Evolutionary conservation across 2,329 filamentous ascomycete genomes (phyloP), one percentile per base, ranked within the genome.

Genomic region (Trichoderma polysporum): DNA sequence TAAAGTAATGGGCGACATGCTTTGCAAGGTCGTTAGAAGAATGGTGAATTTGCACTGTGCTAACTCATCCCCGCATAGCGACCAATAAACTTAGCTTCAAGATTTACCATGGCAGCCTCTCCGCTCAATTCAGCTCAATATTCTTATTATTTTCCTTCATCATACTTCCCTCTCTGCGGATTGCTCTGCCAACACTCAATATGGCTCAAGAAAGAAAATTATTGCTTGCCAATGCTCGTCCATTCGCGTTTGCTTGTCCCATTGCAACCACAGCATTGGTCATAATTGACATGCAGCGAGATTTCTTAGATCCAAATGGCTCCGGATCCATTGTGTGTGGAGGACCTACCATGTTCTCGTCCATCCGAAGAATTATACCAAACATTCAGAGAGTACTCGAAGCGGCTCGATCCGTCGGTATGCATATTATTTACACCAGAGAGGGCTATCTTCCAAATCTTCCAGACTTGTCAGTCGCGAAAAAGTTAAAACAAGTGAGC

Each of bases 221-320:
- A 19, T 47, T 29, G 4, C 50, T 64, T 25, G 3, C 27, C 3
- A 64, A 47, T 47, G 61, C 50, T 15, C 27, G 50, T 2, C 61
- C 61, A 19, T 37, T 47, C n/a, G 19, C 9, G 13, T 64, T 64
- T 29, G 10, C 19, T 7, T 64, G 45, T 27, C 37, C 50, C 35
- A 17, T 13, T 35, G 12, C 50, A 7, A 64, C 61, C 15, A 64
- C 61, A 9, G 61, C 50, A 9, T 54, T 64, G 2, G 3, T 56
- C 15, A 31, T 64, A 9, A 47, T 64, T 19, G 50, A 64, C 2
- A 64, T 63, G 60, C 61, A 64, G 12, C 19, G 50, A 9, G 61
- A 54, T 22, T 64, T 64, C 10, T n/a, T 63, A 2, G 35, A 63
- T 12, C 35, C 61, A 35, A 15, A 56, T 19, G 61, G 61, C 12